A percentile compares a stretch with the other conserved stretches of the same genome.
phyloP scores from a whole-genome alignment of 2,329 filamentous ascomycete species.

The Talaromyces sp. region DNA sequence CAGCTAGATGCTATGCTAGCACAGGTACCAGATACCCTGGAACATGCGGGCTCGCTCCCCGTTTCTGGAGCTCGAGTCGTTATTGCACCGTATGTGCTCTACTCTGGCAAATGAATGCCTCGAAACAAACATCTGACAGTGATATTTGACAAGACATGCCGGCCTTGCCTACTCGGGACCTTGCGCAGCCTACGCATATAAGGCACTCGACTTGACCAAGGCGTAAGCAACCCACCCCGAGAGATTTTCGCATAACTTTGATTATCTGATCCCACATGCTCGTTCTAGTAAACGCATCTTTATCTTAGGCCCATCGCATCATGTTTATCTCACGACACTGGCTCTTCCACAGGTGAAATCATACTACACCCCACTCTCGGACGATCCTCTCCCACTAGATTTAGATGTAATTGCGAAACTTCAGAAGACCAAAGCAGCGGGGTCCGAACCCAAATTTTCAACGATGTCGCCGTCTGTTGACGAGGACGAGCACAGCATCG shows the following conservation, averaged over 20 bases:
- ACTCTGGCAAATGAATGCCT: not conserved
- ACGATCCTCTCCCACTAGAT: conserved; percentile 48
- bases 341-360: conserved; percentile 71
- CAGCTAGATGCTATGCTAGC: conserved; percentile 77
- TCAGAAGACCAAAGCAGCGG: conserved; percentile 29
- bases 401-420: conserved; percentile 47
- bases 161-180: conserved; percentile 91
- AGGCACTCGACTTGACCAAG: conserved; percentile 76
- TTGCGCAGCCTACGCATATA: conserved; percentile 94
- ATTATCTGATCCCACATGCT: conserved; percentile 3
- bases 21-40: conserved; percentile 67
- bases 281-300: conserved; percentile 78
- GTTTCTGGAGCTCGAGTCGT: conserved; percentile 76
- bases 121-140: not conserved
- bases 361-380: conserved; percentile 49
- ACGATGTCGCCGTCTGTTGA: conserved; percentile 69
- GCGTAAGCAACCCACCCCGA: conserved; percentile 54
- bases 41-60: conserved; percentile 67
- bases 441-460: conserved; percentile 41
- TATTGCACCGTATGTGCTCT: conserved; percentile 80
- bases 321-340: conserved; percentile 75
- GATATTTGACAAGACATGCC: conserved; percentile 68
- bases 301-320: conserved; percentile 89
- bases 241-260: not conserved
- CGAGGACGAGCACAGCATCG: conserved; percentile 84